Base-by-base conservation (phyloP, 352 stramenopile species). In the Phytophthora boehmeriae region DNA sequence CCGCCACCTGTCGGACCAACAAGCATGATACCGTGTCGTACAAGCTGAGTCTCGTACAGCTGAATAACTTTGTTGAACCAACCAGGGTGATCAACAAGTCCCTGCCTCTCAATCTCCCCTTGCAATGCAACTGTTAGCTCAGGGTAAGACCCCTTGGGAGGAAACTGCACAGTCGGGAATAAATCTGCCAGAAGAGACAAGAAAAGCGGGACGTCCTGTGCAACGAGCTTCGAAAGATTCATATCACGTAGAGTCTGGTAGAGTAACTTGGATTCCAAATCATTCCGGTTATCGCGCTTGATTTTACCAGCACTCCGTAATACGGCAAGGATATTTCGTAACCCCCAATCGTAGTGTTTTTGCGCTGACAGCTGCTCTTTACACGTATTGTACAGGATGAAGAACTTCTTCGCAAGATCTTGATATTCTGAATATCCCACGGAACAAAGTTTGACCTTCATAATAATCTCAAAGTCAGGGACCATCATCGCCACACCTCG, bases 21-120 rank as follows among this genome's bases (percentile, higher is more conserved):
- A n/a, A 99, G 80, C 97, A 99, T 99, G 76, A 99, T 99, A 8
- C 97, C 97, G 66, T 99, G 97, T 16, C 97, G 86, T 45, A 99
- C 97, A 16, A 98, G 88, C 51, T 98, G 97, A 1, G 97, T 99
- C 59, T 99, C 97, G 67, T 99, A 99, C 17, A 99, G 76, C 63
- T 98, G 92, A 43, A 99, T 98, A 49, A 99, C 93, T 73, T 99
- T 99, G 63, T 95, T 92, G 48, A 96, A 80, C 92, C 93, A 98
- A 5, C 82, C 80, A 0, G 82, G 38, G 63, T 97, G 88, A 41
- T 96, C 76, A 2, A 98, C 83, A 16, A 99, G 78, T 5, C 91
- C 88, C 51, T 95, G 86, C 43, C 97, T 97, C 14, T 98, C 93
- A 19, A 98, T 97, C 48, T 97, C 89, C 19, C 58, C 65, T 39